Conservation (phyloP, 805 yeast species). For the Wickerhamomyces alni region DNA sequence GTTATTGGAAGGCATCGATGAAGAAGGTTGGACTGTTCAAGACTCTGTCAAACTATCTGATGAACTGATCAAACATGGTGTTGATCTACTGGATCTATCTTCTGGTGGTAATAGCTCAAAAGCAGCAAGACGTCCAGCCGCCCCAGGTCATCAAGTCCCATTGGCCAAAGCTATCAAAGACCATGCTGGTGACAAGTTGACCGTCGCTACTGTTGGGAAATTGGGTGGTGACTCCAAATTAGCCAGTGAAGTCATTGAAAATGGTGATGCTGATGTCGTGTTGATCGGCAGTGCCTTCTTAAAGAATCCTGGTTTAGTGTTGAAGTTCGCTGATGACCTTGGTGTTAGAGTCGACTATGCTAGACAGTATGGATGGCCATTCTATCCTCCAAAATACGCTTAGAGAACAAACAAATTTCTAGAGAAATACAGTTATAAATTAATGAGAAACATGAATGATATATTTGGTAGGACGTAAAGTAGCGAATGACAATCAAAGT, state of each 20-base stretch:
- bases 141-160: slow-evolving; percentile 30
- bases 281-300: slow-evolving; percentile 41
- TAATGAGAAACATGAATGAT: no score
- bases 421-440: no score
- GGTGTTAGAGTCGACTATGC: slow-evolving; percentile 36
- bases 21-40: slow-evolving; percentile 36
- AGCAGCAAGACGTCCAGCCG: slow-evolving; percentile 20
- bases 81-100: slow-evolving; percentile 49
- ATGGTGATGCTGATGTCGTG: slow-evolving; percentile 41
- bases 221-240: slow-evolving; percentile 26
- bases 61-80: slow-evolving; percentile 35
- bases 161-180: slow-evolving; percentile 37
- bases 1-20: slow-evolving; percentile 25
- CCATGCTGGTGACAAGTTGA: slow-evolving; percentile 35
- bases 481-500: no score
- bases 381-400: slow-evolving; percentile 12
- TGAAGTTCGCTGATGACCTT: slow-evolving; percentile 45
- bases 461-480: no score
- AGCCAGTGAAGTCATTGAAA: slow-evolving; percentile 36
- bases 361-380: slow-evolving; percentile 27
- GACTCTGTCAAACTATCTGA: slow-evolving; percentile 38
- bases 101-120: slow-evolving; percentile 42
- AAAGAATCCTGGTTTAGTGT: slow-evolving; percentile 43
- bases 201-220: slow-evolving; percentile 44
- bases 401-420: no score